phyloP scores from a whole-genome alignment of 305 asterid genomes.

The Fraxinus sp. region DNA sequence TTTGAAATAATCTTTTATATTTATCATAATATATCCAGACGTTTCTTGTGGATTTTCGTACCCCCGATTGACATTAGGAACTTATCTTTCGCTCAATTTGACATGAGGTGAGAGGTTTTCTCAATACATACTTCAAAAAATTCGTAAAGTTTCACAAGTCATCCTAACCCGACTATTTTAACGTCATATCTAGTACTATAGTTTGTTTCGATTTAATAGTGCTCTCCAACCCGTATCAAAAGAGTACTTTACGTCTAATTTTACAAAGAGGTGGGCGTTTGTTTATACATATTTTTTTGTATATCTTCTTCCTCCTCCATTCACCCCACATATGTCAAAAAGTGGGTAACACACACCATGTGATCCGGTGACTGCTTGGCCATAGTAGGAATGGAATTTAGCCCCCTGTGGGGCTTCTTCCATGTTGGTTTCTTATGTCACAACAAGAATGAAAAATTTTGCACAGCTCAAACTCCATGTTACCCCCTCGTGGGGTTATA shows the following conservation, averaged over 20 bases:
- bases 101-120: not conserved
- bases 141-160: not conserved
- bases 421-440: not conserved
- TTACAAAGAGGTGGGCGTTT: not conserved
- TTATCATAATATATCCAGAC: not conserved
- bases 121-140: not conserved
- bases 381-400: constrained; percentile 1
- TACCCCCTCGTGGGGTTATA: constrained; percentile 3
- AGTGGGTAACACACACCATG: not conserved
- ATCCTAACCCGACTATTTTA: not conserved
- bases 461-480: not conserved
- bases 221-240: not conserved
- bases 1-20: not conserved
- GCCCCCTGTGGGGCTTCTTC: constrained; percentile 10
- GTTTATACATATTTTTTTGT: not conserved
- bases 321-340: constrained; percentile 2
- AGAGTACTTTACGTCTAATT: not conserved
- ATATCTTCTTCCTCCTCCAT: not conserved
- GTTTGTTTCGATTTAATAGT: not conserved
- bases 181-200: not conserved
- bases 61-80: not conserved
- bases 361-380: constrained; percentile 6
- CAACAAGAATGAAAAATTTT: not conserved
- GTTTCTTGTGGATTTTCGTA: not conserved
- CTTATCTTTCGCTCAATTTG: not conserved